These are phyloP conservation scores for Entamoeba dispar DNA, from an alignment of 208 protist genomes.

Conservation along the genomic window DNA sequence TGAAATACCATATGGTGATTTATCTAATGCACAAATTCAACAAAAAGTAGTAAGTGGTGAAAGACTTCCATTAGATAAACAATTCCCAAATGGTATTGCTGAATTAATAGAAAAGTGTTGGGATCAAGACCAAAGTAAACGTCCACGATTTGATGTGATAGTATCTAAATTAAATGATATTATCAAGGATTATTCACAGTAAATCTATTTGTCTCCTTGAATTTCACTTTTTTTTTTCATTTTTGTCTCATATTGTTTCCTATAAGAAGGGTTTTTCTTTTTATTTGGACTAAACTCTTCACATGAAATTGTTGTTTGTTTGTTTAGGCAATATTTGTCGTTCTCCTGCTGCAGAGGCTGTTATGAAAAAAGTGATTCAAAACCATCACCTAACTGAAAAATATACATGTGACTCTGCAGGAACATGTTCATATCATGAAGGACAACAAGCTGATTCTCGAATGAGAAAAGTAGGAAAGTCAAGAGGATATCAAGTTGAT, in stretches of 20 bases:
- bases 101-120: not conserved
- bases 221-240: no score
- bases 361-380: not conserved
- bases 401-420: not conserved
- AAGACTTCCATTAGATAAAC: not conserved
- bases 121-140: not conserved
- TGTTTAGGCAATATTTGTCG: not conserved
- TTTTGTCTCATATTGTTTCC: no score
- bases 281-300: not conserved
- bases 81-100: not conserved
- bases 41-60: not conserved
- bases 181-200: not conserved
- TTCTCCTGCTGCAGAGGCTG: not conserved
- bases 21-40: not conserved
- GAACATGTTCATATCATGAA: not conserved
- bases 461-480: not conserved
- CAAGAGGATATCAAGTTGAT: not conserved
- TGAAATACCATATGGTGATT: not conserved
- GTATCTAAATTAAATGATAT: not conserved
- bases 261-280: no score
- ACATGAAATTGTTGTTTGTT: not conserved
- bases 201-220: not conserved
- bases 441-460: not conserved
- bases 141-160: not conserved
- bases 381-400: not conserved